Evolutionary conservation across 257 asterid genomes (phyloP), one percentile per base, ranked within the genome.

Genomic region (Primulina huaijiensis): DNA sequence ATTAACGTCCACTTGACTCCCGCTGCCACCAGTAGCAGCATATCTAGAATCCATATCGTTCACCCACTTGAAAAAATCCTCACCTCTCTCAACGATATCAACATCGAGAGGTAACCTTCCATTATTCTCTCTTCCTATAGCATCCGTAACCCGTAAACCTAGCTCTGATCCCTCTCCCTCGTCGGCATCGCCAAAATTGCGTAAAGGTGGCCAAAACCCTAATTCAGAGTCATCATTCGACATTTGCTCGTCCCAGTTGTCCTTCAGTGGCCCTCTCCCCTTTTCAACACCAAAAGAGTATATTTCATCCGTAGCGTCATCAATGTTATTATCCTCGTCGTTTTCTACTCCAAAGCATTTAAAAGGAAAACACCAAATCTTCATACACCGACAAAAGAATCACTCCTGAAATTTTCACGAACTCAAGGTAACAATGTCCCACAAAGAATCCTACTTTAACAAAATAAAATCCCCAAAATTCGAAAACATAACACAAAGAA

Each of bases 301-400:
- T 69, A 16, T 59, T 10, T 55, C 70, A 77, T 57, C 52, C 68
- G 29, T 3, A 52, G 61, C 20, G 14, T 25, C 10, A 37, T 62
- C 27, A 58, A 58, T 8, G 29, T 7, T 16, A 52, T 76, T 29
- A 56, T 76, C 81, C 72, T 86, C 89, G 71, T 76, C n/a, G 53
- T 12, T 90, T 75, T 76, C 84, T 72, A 70, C 88, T 64, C 88
- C 91, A 67, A 91, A 89, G 80, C 97, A 94, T 12, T 77, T 79
- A 77, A 84, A 88, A 0, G 85, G 77, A 65, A 85, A 84, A 80
- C 91, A 85, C 89, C 97, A 83, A 83, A 86, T 87, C 90, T 80
- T 88, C 99, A 94, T 88, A 88, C 90, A 93, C 79, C 43, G 82
- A 31, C 68, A 76, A 19, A 55, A 34, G 29, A 78, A 69, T 23